Conservation (phyloP, 148 eudicot genomes). For the Polygonum maritimum region DNA sequence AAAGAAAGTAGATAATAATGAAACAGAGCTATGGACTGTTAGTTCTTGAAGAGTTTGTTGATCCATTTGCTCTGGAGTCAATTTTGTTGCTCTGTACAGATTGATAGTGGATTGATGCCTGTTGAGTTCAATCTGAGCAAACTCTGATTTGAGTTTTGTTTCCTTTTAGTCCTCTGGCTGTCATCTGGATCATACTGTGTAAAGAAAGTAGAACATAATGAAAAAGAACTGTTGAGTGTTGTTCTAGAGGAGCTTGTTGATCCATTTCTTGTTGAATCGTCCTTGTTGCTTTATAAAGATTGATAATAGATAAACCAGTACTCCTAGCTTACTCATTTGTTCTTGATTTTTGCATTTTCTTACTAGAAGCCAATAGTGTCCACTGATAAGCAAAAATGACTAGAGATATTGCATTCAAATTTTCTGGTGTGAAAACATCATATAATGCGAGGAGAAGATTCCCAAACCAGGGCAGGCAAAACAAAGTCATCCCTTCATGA, state of each 20-base stretch:
- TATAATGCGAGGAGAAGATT: background rate
- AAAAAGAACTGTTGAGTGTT: background rate
- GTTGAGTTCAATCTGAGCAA: background rate
- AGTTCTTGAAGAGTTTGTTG: background rate
- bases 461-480: background rate
- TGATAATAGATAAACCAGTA: background rate
- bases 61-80: background rate
- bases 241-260: background rate
- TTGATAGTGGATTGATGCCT: background rate
- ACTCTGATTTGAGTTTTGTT: background rate
- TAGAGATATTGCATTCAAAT: background rate
- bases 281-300: background rate
- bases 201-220: background rate
- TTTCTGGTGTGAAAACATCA: background rate
- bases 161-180: background rate
- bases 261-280: background rate
- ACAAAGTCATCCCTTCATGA: background rate
- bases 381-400: background rate
- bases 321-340: background rate
- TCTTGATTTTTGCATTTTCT: background rate
- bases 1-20: background rate
- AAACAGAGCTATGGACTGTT: background rate
- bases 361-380: background rate
- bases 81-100: background rate
- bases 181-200: background rate